Percentiles rank a stretch among this genome's conserved stretches.
Evolutionary conservation across 2,329 filamentous ascomycete genomes (phyloP).

Genomic region (Neonectria faginata): DNA sequence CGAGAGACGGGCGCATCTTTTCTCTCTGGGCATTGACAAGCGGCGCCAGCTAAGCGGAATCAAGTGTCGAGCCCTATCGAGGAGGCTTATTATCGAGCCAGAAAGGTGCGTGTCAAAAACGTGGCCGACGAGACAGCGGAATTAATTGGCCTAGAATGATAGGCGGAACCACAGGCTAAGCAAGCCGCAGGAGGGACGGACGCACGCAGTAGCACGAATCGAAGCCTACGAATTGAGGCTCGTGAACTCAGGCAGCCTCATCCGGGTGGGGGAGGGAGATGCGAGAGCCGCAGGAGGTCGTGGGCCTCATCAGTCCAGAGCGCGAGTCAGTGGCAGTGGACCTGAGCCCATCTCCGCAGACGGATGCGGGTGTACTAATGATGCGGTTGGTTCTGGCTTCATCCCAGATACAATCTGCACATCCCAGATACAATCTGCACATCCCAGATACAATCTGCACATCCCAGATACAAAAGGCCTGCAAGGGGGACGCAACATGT

Average conservation of each 20-base stretch:
- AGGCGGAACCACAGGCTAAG: neutral
- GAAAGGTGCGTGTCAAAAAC: constrained; percentile 13
- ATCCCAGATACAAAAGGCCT: too few relatives aligned
- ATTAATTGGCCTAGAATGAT: neutral
- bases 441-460: neutral
- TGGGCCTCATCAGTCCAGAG: neutral
- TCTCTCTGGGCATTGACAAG: neutral
- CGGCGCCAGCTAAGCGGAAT: neutral
- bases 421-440: too few relatives aligned
- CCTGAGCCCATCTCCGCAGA: constrained; percentile 15
- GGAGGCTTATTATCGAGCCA: neutral
- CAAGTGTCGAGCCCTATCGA: neutral
- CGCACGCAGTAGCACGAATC: neutral
- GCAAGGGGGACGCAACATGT: neutral
- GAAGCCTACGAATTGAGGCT: too few relatives aligned
- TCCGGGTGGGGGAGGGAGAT: constrained; percentile 5
- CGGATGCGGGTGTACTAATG: neutral
- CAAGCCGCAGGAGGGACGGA: neutral
- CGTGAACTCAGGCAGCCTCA: constrained; percentile 6
- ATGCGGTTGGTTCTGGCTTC: constrained; percentile 11
- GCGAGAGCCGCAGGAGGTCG: constrained; percentile 15
- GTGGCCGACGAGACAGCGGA: neutral
- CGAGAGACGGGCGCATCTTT: neutral
- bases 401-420: neutral
- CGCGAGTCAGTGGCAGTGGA: constrained; percentile 18